Conservation (phyloP, 192 early-diverging fungal species). For the Coemansia sp. region DNA sequence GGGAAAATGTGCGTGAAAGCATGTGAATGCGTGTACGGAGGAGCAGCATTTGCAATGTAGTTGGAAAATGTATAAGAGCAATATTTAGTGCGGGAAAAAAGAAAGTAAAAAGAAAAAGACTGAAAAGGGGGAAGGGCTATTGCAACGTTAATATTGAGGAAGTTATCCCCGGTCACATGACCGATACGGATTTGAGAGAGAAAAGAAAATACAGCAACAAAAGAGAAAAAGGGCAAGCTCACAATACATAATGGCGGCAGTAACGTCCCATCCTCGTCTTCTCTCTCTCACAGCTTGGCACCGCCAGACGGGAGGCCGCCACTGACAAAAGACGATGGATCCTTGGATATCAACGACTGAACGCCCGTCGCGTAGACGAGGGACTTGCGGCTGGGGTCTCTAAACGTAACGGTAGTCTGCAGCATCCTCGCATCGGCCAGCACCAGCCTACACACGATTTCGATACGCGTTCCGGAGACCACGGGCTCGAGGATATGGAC, state of each 20-base stretch:
- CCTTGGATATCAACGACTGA: slow-evolving; percentile 21
- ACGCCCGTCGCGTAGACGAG: slow-evolving; percentile 23
- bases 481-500: slow-evolving; percentile 26
- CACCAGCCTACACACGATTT: slow-evolving; percentile 30
- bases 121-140: no score
- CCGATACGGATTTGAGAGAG: no score
- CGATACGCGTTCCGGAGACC: slow-evolving; percentile 13
- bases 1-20: background rate
- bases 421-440: slow-evolving; percentile 23
- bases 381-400: slow-evolving; percentile 17
- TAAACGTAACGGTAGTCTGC: slow-evolving; percentile 29
- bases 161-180: no score
- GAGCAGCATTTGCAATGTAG: no score
- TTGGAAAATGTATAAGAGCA: no score
- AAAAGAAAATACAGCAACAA: no score
- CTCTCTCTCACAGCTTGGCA: background rate
- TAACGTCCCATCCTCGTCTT: background rate
- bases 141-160: no score
- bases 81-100: no score
- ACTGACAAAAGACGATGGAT: background rate
- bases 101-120: no score
- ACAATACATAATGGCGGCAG: no score
- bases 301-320: background rate
- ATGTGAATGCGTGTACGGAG: background rate
- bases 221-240: no score